Evolutionary conservation across 1,139 yeast species (phyloP).

Genomic region (Zygosaccharomyces pseudobailii): DNA sequence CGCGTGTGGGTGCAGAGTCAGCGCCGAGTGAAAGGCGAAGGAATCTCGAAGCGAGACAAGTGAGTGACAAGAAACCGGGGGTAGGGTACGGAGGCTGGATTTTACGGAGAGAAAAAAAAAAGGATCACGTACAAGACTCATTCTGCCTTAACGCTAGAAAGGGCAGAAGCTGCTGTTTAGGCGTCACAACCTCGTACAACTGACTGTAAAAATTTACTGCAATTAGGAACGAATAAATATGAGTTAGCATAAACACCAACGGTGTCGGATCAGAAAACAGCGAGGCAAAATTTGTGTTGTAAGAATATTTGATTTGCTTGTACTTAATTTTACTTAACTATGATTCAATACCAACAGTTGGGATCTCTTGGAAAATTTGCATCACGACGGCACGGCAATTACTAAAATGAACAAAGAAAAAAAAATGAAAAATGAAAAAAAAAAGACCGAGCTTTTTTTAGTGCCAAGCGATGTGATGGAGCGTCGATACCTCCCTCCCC

Average conservation of each 20-base stretch:
- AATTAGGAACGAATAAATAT: no score
- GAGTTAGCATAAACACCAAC: no score
- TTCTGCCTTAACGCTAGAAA: no score
- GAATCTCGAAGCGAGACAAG: not conserved
- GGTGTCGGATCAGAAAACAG: not conserved
- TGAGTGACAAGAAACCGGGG: not conserved
- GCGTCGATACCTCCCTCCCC: no score
- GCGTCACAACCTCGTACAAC: no score
- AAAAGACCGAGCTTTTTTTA: not conserved
- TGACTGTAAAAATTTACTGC: not conserved
- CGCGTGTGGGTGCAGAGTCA: constrained; percentile 6
- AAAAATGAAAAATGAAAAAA: not conserved
- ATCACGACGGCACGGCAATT: not conserved
- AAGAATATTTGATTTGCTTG: not conserved
- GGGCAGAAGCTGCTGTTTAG: no score
- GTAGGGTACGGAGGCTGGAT: not conserved
- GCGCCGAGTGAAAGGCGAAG: not conserved
- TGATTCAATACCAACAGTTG: not conserved
- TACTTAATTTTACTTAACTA: no score
- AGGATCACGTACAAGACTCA: not conserved
- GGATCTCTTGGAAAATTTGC: not conserved
- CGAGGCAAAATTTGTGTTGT: not conserved
- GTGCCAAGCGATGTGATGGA: not conserved
- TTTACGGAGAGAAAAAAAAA: not conserved
- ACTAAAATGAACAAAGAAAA: not conserved